Evolutionary conservation across 2,329 filamentous ascomycete genomes (phyloP).

Genomic region (Gnomoniopsis sp.): DNA sequence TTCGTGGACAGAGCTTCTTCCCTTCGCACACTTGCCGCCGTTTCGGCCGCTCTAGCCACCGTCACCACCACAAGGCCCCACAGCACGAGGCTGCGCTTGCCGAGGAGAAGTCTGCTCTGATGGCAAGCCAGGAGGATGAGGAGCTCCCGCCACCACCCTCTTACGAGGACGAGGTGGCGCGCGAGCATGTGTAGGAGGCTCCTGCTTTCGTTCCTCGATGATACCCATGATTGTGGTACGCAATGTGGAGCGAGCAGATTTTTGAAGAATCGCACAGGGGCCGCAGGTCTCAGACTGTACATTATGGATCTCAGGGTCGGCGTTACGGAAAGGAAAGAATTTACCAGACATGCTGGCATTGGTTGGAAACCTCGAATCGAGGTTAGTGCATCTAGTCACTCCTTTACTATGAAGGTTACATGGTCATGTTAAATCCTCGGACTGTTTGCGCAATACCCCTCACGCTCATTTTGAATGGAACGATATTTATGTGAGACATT

Average conservation of each 20-base stretch:
- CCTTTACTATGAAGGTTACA: constrained; percentile 4
- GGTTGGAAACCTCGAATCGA: neutral
- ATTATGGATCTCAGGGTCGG: neutral
- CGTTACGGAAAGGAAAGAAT: constrained; percentile 4
- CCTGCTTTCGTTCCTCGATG: neutral
- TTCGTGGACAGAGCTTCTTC: constrained; percentile 38
- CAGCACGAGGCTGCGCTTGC: constrained; percentile 33
- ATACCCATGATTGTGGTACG: neutral
- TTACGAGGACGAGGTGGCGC: constrained; percentile 22
- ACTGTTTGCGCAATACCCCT: constrained; percentile 13
- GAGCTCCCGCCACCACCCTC: constrained; percentile 27
- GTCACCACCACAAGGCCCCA: constrained; percentile 29
- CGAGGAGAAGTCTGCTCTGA: constrained; percentile 50
- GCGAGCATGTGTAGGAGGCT: neutral
- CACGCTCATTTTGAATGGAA: constrained; percentile 14
- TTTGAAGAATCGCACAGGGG: neutral
- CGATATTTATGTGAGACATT: neutral
- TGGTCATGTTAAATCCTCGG: neutral
- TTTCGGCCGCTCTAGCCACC: constrained; percentile 21
- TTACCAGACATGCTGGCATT: constrained; percentile 5
- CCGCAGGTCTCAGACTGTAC: neutral
- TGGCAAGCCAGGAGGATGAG: constrained; percentile 33
- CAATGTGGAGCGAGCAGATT: neutral
- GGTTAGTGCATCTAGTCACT: constrained; percentile 1
- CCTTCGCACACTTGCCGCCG: constrained; percentile 28